Base-by-base conservation (phyloP, 257 asterid genomes). In the Asclepias syriaca region DNA sequence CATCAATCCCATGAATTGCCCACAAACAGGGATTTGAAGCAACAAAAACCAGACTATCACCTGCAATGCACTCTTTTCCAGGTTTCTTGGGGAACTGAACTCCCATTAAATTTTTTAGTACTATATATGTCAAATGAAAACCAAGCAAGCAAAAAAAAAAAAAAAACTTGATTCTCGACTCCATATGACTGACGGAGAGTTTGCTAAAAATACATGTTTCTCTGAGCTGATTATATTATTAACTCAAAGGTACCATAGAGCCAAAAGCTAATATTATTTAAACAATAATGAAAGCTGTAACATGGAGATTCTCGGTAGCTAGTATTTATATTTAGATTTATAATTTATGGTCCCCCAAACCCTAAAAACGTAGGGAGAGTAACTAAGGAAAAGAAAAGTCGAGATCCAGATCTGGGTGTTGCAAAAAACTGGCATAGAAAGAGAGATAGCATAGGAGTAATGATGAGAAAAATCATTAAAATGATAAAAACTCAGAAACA, bases 321-420 rank as follows among this genome's bases (percentile, higher is more conserved):
- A 43, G 48, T 43, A 34, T 2, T 29, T 29, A 29, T 3, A 34
- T 3, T 24, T 58, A 21, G 56, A 21, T 50, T 34, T 34, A 34
- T 34, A 43, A 43, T 9, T 9, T 22, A 67, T 27, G 40, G 43
- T 46, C 69, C 6, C 58, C 29, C 18, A 59, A 57, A 54, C 49
- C 48, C 16, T 8, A 54, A 27, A 34, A 2, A 1, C 56, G 73
- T 59, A 4, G 56, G 4, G 56, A 45, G 24, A 55, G 8, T 39
- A 11, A 2, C 7, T 3, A 34, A 57, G 73, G 55, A 51, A 24
- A 22, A n/a, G 8, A 43, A 65, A 37, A 46, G 13, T 27, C 1
- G 54, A 46, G 48, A 49, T 58, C 48, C 75, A 74, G 82, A 78
- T 78, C 79, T 74, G 77, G 66, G 45, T 69, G 8, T 71, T 69